Base-by-base conservation (phyloP, 345 rosid genomes). In the Eutrema heterophyllum region DNA sequence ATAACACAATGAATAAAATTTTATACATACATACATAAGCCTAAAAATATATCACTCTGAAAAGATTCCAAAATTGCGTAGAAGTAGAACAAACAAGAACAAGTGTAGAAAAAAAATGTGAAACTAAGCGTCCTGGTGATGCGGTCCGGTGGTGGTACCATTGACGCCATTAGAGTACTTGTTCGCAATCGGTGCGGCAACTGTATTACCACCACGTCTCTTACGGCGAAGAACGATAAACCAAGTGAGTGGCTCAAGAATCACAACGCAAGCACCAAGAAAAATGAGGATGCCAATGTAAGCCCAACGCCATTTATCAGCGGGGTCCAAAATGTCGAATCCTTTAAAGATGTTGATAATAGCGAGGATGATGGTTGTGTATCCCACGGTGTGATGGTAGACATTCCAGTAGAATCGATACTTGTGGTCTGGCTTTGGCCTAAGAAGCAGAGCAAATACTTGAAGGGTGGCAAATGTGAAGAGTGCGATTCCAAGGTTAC, bases 371-470 rank as follows among this genome's bases (percentile, higher is more conserved):
- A 94, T 84, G 43, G 83, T 82, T 0, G 91, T 45, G 74, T 94
- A 91, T 4, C 98, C 98, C 0, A 88, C 75, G 2, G 80, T 21
- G 67, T 89, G 92, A 78, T 94, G 98, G 83, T 94, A 94, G 33
- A 90, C 73, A 80, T 92, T 94, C 98, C 98, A 94, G 67, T 86
- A 91, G 9, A 80, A 1, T 64, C 98, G 85, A 76, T 82, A 89
- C 43, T 91, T 94, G 88, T 94, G 87, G 41, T 94, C 93, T 43
- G 84, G 86, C 82, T 89, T 94, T 12, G 97, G 98, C 83, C 96
- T 87, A 72, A 89, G 61, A 55, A 94, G 89, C 70, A 94, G 61
- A 36, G 97, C 97, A 71, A 89, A 83, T 50, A 89, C 98, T 92
- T 91, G 97, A 82, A 93, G 90, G 14, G 96, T 91, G 1, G 82